Base-by-base conservation (phyloP, 345 rosid species). In the Salix koriyanagi region DNA sequence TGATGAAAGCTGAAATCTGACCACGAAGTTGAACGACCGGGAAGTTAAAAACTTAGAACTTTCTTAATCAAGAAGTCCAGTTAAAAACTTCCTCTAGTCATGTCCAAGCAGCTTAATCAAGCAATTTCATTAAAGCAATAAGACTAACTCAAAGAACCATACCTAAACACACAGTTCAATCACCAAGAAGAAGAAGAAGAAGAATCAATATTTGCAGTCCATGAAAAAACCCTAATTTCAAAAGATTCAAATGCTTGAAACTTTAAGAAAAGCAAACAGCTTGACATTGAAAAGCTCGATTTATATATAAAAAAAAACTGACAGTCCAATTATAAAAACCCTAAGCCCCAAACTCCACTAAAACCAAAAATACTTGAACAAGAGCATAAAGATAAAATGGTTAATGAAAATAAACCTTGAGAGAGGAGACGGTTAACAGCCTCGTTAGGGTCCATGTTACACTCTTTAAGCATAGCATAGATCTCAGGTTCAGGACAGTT, bases 381-480 rank as follows among this genome's bases (percentile, higher is more conserved):
- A 13, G 66, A 62, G 32, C 34, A 67, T 21, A 42, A 44, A 19
- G 10, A 8, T 13, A 19, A 2, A 41, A 48, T 6, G 21, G 28
- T 34, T 26, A 32, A 13, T 2, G 28, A 9, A 23, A 58, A n/a
- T 1, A 58, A 48, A 96, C 99, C 99, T 96, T 91, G 99, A 75
- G 90, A 48, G 79, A 96, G 95, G 75, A 94, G 97, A 80, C 99
- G 97, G 85, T 85, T 90, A 76, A 92, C 98, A 74, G 99, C 85
- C 83, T 96, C 98, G 85, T 96, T 91, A 75, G 98, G 99, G 94
- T 96, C 99, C 99, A 96, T 94, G 80, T 87, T 87, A 81, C 99
- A 96, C 67, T 96, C 99, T 86, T 91, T 92, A 73, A 96, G 99
- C 85, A 87, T 90, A 61, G 94, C 89, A 69, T 96, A 94, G 97